Base-by-base conservation (phyloP, 2,329 filamentous ascomycete species). In the Cephalotrichum gorgonifer region DNA sequence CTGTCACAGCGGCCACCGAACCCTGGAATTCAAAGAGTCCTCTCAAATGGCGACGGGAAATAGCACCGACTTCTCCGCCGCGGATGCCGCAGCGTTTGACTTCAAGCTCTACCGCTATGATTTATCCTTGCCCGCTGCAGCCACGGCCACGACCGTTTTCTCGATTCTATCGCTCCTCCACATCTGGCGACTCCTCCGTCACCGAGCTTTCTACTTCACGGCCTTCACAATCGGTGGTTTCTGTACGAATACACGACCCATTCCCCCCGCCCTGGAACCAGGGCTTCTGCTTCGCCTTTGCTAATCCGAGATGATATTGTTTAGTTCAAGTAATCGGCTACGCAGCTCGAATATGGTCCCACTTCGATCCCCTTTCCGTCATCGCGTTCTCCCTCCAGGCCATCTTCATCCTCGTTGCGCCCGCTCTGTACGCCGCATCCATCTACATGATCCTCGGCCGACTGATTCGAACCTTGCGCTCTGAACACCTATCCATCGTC, bases 401-500 rank as follows among this genome's bases (percentile, higher is more conserved):
- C 2, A 53, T 71, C 0, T 58, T 71, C 11, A 49, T 64, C 4
- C 54, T 64, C 2, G 53, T 70, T 6, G 67, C 66, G 0, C 69
- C 70, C 1, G 63, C 68, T 0, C 56, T 73, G 8, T 67, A 69
- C 44, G 70, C 70, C 4, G 71, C 70, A 1, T 64, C 65, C 1
- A 69, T 73, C 43, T 74, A 73, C 55, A 74, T 74, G 69, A 61
- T 64, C 1, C 63, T 74, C 2, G 69, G 69, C 7, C 62, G 70
- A 2, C 56, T 72, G 25, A 64, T 71, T 12, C 45, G 48, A 3
- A 58, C 64, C n/a, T 54, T 66, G 1, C 56, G 70, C 20, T 71
- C 66, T 4, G 63, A 63, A 48, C 47, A 54, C 0, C 60, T 60
- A 48, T 63, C 64, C 2, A 45, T 68, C 28, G 58, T 70, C 20